These are phyloP conservation scores for Chenopodium formosanum DNA, from an alignment of 148 eudicot species.

Conservation along the genomic window DNA sequence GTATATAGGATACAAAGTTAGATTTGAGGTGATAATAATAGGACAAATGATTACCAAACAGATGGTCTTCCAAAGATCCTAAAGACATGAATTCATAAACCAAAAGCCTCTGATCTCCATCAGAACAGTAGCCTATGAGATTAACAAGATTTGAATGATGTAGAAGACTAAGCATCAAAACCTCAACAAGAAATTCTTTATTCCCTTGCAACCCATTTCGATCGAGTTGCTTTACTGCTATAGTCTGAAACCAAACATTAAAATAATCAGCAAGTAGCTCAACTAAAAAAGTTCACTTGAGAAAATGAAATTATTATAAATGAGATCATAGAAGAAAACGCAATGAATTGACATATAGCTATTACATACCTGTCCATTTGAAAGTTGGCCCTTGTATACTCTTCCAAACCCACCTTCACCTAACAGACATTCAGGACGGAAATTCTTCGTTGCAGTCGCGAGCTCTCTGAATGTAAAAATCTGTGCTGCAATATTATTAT, in stretches of 20 bases:
- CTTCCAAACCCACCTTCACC: constrained; percentile 81
- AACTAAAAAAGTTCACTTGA: not conserved
- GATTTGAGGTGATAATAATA: not conserved
- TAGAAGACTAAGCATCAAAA: constrained; percentile 65
- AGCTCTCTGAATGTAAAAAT: constrained; percentile 66
- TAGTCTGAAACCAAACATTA: constrained; percentile 31
- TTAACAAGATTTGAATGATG: constrained; percentile 62
- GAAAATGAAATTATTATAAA: not conserved
- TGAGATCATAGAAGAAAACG: not conserved
- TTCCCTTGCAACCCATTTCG: constrained; percentile 70
- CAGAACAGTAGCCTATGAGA: constrained; percentile 67
- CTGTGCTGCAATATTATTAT: constrained; percentile 55
- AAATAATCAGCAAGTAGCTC: not conserved
- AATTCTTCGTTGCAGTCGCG: constrained; percentile 72
- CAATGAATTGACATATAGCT: not conserved
- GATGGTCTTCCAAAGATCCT: constrained; percentile 54
- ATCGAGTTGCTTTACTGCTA: constrained; percentile 71
- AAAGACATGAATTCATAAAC: constrained; percentile 50
- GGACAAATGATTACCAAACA: constrained; percentile 34
- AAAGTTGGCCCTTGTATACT: constrained; percentile 61
- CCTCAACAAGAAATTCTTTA: constrained; percentile 71
- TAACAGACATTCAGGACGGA: constrained; percentile 54
- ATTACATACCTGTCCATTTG: constrained; percentile 43
- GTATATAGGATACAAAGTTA: not conserved
- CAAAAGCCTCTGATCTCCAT: constrained; percentile 53